Evolutionary conservation across 2,329 filamentous ascomycete species (phyloP).

Genomic region (Reticulascus tulasneorum): DNA sequence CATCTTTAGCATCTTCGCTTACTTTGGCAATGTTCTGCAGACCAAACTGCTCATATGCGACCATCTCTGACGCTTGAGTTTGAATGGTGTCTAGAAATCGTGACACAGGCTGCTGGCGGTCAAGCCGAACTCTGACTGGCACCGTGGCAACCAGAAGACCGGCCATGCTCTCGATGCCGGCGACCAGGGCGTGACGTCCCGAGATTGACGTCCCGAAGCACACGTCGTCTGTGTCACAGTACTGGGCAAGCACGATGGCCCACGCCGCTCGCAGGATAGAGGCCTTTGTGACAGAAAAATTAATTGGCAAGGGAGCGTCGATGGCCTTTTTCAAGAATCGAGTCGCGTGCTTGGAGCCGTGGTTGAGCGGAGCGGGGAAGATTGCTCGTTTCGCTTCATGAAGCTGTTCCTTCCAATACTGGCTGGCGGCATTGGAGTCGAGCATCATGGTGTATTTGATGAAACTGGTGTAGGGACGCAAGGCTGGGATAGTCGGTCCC

Average conservation of each 20-base stretch:
- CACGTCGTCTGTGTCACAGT: constrained; percentile 7
- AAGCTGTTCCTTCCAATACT: constrained; percentile 13
- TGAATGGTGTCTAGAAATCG: constrained; percentile 20
- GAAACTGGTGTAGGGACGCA: constrained; percentile 9
- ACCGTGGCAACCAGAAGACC: constrained; percentile 16
- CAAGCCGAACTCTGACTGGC: constrained; percentile 12
- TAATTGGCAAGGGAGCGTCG: no score
- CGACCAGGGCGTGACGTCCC: constrained; percentile 15
- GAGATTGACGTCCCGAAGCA: constrained; percentile 15
- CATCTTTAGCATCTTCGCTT: not conserved
- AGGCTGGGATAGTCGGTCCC: not conserved
- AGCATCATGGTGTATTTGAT: constrained; percentile 8
- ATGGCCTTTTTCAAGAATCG: no score
- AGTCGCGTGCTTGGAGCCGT: no score
- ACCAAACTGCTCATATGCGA: constrained; percentile 23
- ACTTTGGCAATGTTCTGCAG: constrained; percentile 22
- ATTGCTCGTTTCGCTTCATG: constrained; percentile 5
- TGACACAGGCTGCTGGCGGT: constrained; percentile 1
- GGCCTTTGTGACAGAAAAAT: constrained; percentile 5
- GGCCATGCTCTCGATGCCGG: constrained; percentile 11
- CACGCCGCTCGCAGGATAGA: constrained; percentile 13
- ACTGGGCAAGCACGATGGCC: constrained; percentile 13
- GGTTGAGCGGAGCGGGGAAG: no score
- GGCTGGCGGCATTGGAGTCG: constrained; percentile 1
- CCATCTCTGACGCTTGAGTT: constrained; percentile 20